Conservation (phyloP, 208 protist species). For the Herpetomonas samuelpessoai region DNA sequence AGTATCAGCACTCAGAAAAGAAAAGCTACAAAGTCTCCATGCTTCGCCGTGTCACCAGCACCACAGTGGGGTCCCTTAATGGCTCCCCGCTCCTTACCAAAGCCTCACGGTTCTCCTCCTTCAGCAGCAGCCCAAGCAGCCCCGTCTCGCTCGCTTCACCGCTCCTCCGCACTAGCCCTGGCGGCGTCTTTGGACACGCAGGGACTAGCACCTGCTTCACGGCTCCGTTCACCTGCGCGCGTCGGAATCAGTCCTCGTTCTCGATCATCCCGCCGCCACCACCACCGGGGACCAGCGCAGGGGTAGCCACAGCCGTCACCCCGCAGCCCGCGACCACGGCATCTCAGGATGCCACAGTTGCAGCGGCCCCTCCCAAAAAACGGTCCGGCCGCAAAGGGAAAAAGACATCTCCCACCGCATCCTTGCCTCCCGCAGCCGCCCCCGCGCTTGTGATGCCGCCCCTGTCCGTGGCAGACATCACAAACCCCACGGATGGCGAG, state of each 20-base stretch:
- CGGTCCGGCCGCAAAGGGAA: neutral
- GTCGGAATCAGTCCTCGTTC: neutral
- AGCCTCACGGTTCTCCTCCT: too few species aligned
- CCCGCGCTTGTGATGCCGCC: slow-evolving; percentile 2
- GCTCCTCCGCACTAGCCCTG: neutral
- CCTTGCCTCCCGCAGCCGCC: neutral
- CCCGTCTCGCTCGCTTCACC: neutral
- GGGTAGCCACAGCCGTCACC: neutral
- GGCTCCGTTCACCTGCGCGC: neutral
- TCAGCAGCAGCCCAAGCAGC: neutral
- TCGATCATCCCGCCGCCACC: neutral
- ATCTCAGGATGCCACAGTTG: neutral
- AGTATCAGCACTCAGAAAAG: too few species aligned
- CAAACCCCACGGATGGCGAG: neutral
- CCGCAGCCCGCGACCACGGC: slow-evolving; percentile 1
- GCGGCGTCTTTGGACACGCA: too few species aligned
- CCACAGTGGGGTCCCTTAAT: neutral
- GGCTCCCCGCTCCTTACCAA: neutral
- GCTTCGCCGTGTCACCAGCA: slow-evolving; percentile 9
- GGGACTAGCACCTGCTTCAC: too few species aligned
- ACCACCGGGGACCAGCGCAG: slow-evolving; percentile 3
- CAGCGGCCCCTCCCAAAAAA: neutral
- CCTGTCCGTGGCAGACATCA: neutral
- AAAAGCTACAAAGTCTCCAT: too few species aligned
- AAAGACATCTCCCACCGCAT: neutral